These are phyloP conservation scores for Cudoniella acicularis DNA, from an alignment of 495 filamentous ascomycete species.

Conservation along the genomic window DNA sequence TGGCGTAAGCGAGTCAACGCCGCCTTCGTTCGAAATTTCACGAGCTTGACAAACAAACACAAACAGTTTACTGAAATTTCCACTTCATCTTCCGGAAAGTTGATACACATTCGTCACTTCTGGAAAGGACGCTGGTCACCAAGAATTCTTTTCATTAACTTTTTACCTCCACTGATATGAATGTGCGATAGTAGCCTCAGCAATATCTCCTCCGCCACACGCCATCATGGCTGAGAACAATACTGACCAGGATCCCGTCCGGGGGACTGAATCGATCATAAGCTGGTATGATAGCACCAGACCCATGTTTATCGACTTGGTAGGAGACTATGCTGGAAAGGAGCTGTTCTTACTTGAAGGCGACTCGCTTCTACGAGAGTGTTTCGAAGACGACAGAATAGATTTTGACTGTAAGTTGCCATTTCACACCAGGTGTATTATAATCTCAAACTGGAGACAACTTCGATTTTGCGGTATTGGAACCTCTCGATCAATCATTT, in stretches of 20 bases:
- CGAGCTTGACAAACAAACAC: background rate
- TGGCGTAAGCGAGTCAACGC: no score
- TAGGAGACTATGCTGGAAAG: constrained; percentile 71
- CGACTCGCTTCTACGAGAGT: constrained; percentile 63
- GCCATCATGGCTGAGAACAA: constrained; percentile 10
- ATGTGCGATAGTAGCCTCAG: background rate
- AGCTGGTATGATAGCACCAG: constrained; percentile 22
- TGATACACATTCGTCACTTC: background rate
- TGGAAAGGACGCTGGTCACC: background rate
- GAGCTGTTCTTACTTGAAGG: constrained; percentile 72
- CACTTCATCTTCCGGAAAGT: background rate
- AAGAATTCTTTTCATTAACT: no score
- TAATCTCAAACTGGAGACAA: no score
- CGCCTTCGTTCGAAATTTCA: background rate
- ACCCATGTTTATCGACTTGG: constrained; percentile 49
- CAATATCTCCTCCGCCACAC: background rate
- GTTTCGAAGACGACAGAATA: constrained; percentile 53
- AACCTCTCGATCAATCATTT: no score
- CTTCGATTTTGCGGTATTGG: no score
- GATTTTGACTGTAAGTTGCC: constrained; percentile 51
- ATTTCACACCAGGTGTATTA: no score
- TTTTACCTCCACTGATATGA: background rate
- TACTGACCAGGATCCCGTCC: constrained; percentile 9
- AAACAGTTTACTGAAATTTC: background rate
- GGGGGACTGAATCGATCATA: constrained; percentile 8